phyloP scores from a whole-genome alignment of 2,329 filamentous ascomycete species.

The Fusarium poae region DNA sequence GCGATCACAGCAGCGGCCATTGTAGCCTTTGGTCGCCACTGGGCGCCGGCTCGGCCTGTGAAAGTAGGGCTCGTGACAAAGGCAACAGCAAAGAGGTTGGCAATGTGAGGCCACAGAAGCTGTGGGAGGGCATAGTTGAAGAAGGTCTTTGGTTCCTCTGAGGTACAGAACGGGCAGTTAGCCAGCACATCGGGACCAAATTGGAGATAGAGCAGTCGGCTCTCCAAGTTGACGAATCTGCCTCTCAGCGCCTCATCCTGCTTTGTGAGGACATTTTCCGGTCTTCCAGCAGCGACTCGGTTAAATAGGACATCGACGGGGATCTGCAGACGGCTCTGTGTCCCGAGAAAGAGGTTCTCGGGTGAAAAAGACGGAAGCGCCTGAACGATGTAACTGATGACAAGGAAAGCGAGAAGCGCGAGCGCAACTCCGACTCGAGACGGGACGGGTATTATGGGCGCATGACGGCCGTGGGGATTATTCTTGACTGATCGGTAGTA shows the following conservation, averaged over 20 bases:
- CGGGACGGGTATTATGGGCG: slow-evolving; percentile 69
- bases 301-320: slow-evolving; percentile 87
- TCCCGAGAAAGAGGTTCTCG: slow-evolving; percentile 84
- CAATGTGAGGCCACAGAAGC: slow-evolving; percentile 80
- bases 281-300: slow-evolving; percentile 73
- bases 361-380: slow-evolving; percentile 77
- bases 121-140: slow-evolving; percentile 84
- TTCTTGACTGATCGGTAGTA: slow-evolving; percentile 71
- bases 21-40: slow-evolving; percentile 80
- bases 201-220: slow-evolving; percentile 83
- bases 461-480: slow-evolving; percentile 58
- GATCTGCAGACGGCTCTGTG: slow-evolving; percentile 85
- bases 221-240: slow-evolving; percentile 78
- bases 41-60: slow-evolving; percentile 70
- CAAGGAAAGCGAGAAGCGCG: slow-evolving; percentile 67
- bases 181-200: slow-evolving; percentile 82
- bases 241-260: slow-evolving; percentile 74
- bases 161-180: slow-evolving; percentile 84
- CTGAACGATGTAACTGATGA: slow-evolving; percentile 63
- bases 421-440: slow-evolving; percentile 67
- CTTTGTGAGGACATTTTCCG: slow-evolving; percentile 61
- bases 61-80: slow-evolving; percentile 78
- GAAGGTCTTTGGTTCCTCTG: slow-evolving; percentile 78
- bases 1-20: slow-evolving; percentile 71
- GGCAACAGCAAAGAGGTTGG: slow-evolving; percentile 80